A percentile compares a stretch with the other conserved stretches of the same genome.
phyloP scores from a whole-genome alignment of 352 stramenopile species.

The Pythium apleroticum region DNA sequence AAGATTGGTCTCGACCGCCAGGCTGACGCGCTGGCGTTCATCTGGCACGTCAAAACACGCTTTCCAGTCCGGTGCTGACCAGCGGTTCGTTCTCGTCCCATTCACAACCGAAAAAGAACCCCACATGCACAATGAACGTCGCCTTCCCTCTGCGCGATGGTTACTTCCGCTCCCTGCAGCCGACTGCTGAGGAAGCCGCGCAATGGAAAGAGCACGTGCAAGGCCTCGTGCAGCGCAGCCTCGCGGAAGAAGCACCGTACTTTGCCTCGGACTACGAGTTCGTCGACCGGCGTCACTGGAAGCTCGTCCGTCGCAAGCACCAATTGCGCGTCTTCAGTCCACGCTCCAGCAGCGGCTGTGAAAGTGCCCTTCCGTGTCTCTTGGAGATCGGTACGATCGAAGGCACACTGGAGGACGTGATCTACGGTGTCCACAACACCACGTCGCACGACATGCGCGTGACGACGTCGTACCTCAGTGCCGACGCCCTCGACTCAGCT shows the following conservation, averaged over 20 bases:
- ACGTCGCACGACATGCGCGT: conserved; percentile 22
- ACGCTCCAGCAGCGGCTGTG: not conserved
- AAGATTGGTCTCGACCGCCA: not conserved
- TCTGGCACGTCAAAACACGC: not conserved
- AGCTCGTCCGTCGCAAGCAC: conserved; percentile 23
- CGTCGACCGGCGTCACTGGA: conserved; percentile 17
- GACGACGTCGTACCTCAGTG: conserved; percentile 23
- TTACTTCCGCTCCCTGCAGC: conserved; percentile 15
- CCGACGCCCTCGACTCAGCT: conserved; percentile 21
- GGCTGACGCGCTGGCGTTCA: not conserved
- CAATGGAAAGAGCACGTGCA: conserved; percentile 15
- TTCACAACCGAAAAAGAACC: not conserved
- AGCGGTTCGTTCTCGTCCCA: not conserved
- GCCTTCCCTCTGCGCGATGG: conserved; percentile 19
- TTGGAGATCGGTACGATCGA: conserved; percentile 28
- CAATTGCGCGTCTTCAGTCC: conserved; percentile 23
- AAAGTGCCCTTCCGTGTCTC: conserved; percentile 9
- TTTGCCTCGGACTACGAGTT: conserved; percentile 13
- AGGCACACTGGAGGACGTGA: conserved; percentile 30
- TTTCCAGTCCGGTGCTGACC: not conserved
- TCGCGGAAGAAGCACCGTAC: conserved; percentile 9
- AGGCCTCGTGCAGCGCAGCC: conserved; percentile 7
- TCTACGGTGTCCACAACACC: conserved; percentile 26
- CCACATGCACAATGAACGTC: conserved; percentile 4
- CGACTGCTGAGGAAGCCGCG: conserved; percentile 3